Base-by-base conservation (phyloP, 2,329 filamentous ascomycete species). In the Domatiomyces catenatus region DNA sequence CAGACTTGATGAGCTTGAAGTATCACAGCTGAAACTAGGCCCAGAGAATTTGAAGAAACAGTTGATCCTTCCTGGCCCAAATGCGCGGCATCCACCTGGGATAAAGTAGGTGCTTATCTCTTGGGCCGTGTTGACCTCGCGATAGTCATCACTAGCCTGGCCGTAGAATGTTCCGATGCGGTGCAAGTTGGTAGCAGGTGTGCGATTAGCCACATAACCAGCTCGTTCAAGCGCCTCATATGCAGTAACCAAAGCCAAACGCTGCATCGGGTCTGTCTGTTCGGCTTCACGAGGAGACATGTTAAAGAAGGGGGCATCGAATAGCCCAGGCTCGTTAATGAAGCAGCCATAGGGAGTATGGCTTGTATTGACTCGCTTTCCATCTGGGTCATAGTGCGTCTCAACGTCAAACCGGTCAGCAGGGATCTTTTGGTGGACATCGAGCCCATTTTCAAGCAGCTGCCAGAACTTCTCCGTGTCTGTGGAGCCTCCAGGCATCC, bases 151-250 rank as follows among this genome's bases (percentile, higher is more conserved):
- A 42, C 52, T 54, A 4, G 61, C 56, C 19, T 52, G 48, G 39
- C 80, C 80, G 57, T 81, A 81, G 61, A 81, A 83, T 1, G 78
- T 80, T 18, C 79, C 81, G 32, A 84, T 75, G 1, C 75, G 68
- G 59, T 75, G 63, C 3, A 72, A 62, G 58, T 74, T 72, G 1
- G 76, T 80, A 0, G 77, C 79, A 0, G 77, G 71, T 0, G 78
- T 81, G 39, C 78, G 69, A 66, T 83, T 81, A 1, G 79, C 77
- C 15, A 83, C 76, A 60, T 81, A 83, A 1, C 82, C 83, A 24
- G 80, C 77, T 77, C 82, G 83, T 62, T 86, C 83, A 19, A 86
- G 67, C 0, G 84, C 84, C 62, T 88, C 83, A 59, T 86, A 88
- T 0, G 82, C 81, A 1, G 83, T 86, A 3, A 79, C 75, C n/a